Base-by-base conservation (phyloP, 2,329 filamentous ascomycete species). In the Dothistroma septosporum region DNA sequence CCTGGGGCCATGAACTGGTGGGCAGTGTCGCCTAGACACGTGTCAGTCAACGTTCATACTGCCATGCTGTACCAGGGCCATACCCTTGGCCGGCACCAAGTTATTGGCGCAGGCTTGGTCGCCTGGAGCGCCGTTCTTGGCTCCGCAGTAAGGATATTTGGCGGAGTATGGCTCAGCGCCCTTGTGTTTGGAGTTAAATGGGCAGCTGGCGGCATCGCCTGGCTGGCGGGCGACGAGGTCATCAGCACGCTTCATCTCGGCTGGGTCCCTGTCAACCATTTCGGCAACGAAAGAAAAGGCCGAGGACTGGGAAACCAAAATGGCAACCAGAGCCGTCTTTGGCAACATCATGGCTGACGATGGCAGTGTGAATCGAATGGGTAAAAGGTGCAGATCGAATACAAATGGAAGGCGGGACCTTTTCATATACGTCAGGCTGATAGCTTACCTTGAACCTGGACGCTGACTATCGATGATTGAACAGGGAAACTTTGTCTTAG, bases 281-380 rank as follows among this genome's bases (percentile, higher is more conserved):
- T 73, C 55, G 8, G 72, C 69, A 11, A 78, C 75, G 62, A 73
- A 79, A 16, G 76, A 77, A 59, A 76, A 79, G 16, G 76, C 74
- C 21, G 63, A 66, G 28, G 68, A 71, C 61, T 61, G 62, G 54
- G 66, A 60, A 57, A 66, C 55, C 59, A 72, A 60, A 31, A 71
- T 63, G 24, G 66, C 65, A 19, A 64, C 53, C 37, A 68, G 46
- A 53, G 49, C 53, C 48, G 56, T 5, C 22, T 59, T 57, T 7
- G 50, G 14, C 24, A 62, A 56, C 59, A 61, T 64, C 10, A 35
- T 60, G 37, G 54, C n/a, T 37, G 48, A 31, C 9, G n/a, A 35
- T 53, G 31, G n/a, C n/a, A n/a, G 12, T 55, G 35, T 21, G 53
- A 16, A 14, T 22, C 9, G 5, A n/a, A 24, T 44, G 32, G 28